Conservation (phyloP, 2,329 filamentous ascomycete genomes). For the Sordariomycetes sp. region DNA sequence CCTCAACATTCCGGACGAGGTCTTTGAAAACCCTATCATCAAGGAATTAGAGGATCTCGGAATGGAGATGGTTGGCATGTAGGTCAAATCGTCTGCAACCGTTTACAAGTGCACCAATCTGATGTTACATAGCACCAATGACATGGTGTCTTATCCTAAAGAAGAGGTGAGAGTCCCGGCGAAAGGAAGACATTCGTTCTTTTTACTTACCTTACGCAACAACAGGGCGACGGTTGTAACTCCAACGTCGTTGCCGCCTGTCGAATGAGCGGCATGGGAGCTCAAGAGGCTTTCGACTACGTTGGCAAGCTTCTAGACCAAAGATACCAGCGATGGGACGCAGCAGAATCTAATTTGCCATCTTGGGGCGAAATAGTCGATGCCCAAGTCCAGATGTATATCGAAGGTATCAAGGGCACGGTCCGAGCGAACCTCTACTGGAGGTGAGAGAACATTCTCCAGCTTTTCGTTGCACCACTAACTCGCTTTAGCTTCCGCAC, state of each 20-base stretch:
- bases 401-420: constrained; percentile 13
- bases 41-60: constrained; percentile 11
- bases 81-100: too few species aligned
- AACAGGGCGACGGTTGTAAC: constrained; percentile 8
- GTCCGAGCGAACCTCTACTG: constrained; percentile 10
- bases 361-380: constrained; percentile 7
- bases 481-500: neutral
- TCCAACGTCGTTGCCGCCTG: constrained; percentile 12
- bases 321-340: constrained; percentile 10
- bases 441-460: neutral
- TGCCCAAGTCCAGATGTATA: constrained; percentile 8
- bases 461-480: too few species aligned
- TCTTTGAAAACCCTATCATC: constrained; percentile 10
- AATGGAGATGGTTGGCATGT: constrained; percentile 14
- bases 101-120: too few species aligned
- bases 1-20: constrained; percentile 10
- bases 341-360: constrained; percentile 6
- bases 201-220: neutral
- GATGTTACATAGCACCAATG: constrained; percentile 13
- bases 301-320: constrained; percentile 9
- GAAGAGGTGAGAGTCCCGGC: constrained; percentile 11
- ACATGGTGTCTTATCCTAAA: constrained; percentile 12
- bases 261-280: constrained; percentile 8
- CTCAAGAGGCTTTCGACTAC: constrained; percentile 11
- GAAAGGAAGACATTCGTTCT: too few species aligned